Evolutionary conservation across 345 rosid genomes (phyloP).

Genomic region (Eucalyptus polyanthemos): DNA sequence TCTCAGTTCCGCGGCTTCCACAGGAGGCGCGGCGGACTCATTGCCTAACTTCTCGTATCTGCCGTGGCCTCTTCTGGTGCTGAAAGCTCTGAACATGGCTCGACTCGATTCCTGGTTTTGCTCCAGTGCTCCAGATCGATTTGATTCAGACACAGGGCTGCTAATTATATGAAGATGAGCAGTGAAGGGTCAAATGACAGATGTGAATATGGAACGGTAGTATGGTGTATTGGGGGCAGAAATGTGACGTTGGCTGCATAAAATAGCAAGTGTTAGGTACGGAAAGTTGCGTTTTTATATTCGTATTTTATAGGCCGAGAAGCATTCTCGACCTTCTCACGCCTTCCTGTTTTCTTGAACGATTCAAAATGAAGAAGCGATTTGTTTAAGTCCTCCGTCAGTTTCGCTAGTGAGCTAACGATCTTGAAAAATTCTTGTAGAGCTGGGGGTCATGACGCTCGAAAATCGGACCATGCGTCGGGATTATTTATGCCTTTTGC

Average conservation of each 20-base stretch:
- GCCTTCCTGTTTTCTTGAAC: neutral
- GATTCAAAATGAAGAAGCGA: neutral
- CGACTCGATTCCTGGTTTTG: neutral
- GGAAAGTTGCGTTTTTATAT: neutral
- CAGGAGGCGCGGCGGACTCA: conserved; percentile 5
- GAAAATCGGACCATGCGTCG: neutral
- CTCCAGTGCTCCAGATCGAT: neutral
- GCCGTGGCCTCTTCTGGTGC: conserved; percentile 27
- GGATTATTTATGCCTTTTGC: neutral
- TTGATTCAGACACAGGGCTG: neutral
- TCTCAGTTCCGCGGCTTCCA: conserved; percentile 13
- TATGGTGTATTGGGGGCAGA: neutral
- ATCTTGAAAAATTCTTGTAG: neutral
- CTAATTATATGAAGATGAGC: neutral
- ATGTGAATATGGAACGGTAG: neutral
- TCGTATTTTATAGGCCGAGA: neutral
- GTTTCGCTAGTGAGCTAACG: neutral
- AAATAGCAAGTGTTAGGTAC: neutral
- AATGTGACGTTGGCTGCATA: neutral
- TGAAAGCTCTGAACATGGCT: conserved; percentile 53
- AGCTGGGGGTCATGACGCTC: neutral
- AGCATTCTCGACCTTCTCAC: neutral
- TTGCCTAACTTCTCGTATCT: conserved; percentile 38
- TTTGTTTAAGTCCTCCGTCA: neutral
- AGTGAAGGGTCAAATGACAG: neutral